Evolutionary conservation across 495 filamentous ascomycete genomes (phyloP).

Genomic region (Penicillium diatomitis): DNA sequence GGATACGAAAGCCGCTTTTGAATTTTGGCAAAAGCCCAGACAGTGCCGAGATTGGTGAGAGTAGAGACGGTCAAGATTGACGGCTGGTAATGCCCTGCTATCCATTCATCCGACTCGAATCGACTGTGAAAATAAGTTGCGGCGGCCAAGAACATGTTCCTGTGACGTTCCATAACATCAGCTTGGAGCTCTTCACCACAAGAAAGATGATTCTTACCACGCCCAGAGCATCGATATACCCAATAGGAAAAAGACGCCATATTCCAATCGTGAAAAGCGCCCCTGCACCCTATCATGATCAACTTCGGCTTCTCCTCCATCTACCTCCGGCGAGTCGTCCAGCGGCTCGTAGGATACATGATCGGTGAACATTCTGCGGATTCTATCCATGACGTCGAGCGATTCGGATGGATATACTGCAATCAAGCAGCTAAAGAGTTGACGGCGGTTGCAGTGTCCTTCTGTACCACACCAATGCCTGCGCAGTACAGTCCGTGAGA

Average conservation of each 20-base stretch:
- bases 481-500: too few relatives aligned
- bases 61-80: slow-evolving; percentile 82
- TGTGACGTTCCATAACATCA: slow-evolving; percentile 17
- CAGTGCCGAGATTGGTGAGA: slow-evolving; percentile 64
- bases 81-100: slow-evolving; percentile 73
- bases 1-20: slow-evolving; percentile 79
- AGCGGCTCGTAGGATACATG: slow-evolving; percentile 50
- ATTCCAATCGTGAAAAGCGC: slow-evolving; percentile 71
- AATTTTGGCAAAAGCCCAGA: slow-evolving; percentile 64
- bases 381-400: slow-evolving; percentile 30
- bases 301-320: slow-evolving; percentile 15
- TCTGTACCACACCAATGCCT: too few relatives aligned
- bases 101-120: slow-evolving; percentile 60
- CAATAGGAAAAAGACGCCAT: slow-evolving; percentile 75
- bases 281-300: slow-evolving; percentile 4
- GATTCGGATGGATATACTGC: too few relatives aligned
- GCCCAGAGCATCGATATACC: slow-evolving; percentile 95
- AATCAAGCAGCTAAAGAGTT: too few relatives aligned
- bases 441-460: too few relatives aligned
- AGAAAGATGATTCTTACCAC: slow-evolving; percentile 45
- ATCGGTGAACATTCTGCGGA: slow-evolving; percentile 39
- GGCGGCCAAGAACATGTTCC: slow-evolving; percentile 98
- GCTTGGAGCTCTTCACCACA: too few relatives aligned
- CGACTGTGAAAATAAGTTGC: slow-evolving; percentile 86
- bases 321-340: slow-evolving; percentile 30